Percentiles rank a stretch among this genome's conserved stretches.
phyloP scores from a whole-genome alignment of 495 filamentous ascomycete species.

The Xanthoparmelia taractica region DNA sequence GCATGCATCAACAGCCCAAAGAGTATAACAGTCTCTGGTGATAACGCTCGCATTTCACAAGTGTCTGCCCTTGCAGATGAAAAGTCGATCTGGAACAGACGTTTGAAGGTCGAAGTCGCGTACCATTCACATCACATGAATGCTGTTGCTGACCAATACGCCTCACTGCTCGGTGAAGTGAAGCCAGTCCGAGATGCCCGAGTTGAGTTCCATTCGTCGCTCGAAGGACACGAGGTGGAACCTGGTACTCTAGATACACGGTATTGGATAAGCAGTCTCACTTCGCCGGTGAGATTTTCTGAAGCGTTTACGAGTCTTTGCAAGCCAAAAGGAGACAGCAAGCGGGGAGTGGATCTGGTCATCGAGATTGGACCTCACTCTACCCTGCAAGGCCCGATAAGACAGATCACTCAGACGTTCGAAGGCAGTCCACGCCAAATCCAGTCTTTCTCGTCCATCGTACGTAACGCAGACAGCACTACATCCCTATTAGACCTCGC shows the following conservation, averaged over 20 bases:
- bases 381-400: background rate
- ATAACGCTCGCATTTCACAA: conserved; percentile 38
- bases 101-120: conserved; percentile 38
- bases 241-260: background rate
- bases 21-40: conserved; percentile 37
- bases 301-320: background rate
- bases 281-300: conserved; percentile 6
- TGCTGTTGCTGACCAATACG: conserved; percentile 33
- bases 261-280: conserved; percentile 8
- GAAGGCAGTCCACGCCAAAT: background rate
- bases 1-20: conserved; percentile 10
- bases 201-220: background rate
- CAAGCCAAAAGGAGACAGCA: background rate
- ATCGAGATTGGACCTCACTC: conserved; percentile 39
- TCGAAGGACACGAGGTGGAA: background rate
- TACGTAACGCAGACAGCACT: background rate
- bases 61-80: conserved; percentile 36
- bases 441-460: background rate
- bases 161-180: background rate
- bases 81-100: conserved; percentile 33
- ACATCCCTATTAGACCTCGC: background rate
- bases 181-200: background rate
- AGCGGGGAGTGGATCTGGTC: conserved; percentile 20
- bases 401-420: background rate
- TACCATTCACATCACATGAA: conserved; percentile 52